A percentile compares a stretch with the other conserved stretches of the same genome.
Conservation (phyloP, 1,284 basidiomycete species). For the Cutaneotrichosporon daszewskae region DNA sequence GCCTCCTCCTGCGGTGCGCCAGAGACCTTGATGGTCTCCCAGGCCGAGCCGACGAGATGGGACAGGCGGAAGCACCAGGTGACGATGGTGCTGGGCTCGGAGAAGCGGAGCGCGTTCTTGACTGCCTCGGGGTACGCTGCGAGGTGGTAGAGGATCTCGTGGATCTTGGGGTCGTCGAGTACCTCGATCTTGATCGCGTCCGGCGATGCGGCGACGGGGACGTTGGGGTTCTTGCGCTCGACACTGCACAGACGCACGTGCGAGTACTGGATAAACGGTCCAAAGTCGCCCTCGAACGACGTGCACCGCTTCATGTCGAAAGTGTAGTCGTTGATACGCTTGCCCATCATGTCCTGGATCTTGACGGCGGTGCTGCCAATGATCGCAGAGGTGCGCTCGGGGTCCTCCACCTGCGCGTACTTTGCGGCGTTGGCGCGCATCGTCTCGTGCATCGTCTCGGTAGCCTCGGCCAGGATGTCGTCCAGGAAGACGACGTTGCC, state of each 20-base stretch:
- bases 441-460: slow-evolving; percentile 89
- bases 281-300: slow-evolving; percentile 95
- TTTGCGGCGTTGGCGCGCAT: slow-evolving; percentile 95
- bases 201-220: slow-evolving; percentile 61
- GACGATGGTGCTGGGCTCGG: slow-evolving; percentile 84
- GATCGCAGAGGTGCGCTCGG: slow-evolving; percentile 71
- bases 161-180: slow-evolving; percentile 67
- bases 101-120: slow-evolving; percentile 71
- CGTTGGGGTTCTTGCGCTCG: slow-evolving; percentile 85
- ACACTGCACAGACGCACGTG: slow-evolving; percentile 92
- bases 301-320: slow-evolving; percentile 95
- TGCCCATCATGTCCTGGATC: slow-evolving; percentile 96
- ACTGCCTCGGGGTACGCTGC: slow-evolving; percentile 89
- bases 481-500: slow-evolving; percentile 96
- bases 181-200: slow-evolving; percentile 63
- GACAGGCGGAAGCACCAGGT: slow-evolving; percentile 51
- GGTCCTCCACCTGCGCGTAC: slow-evolving; percentile 83
- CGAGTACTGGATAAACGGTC: slow-evolving; percentile 89
- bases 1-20: slow-evolving; percentile 67
- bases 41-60: slow-evolving; percentile 46
- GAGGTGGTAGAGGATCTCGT: slow-evolving; percentile 80
- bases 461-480: slow-evolving; percentile 87
- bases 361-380: slow-evolving; percentile 95
- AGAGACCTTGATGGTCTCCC: slow-evolving; percentile 61
- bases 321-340: slow-evolving; percentile 92